Evolutionary conservation across 805 yeast species (phyloP).

Genomic region (Sugiyamaella americana): DNA sequence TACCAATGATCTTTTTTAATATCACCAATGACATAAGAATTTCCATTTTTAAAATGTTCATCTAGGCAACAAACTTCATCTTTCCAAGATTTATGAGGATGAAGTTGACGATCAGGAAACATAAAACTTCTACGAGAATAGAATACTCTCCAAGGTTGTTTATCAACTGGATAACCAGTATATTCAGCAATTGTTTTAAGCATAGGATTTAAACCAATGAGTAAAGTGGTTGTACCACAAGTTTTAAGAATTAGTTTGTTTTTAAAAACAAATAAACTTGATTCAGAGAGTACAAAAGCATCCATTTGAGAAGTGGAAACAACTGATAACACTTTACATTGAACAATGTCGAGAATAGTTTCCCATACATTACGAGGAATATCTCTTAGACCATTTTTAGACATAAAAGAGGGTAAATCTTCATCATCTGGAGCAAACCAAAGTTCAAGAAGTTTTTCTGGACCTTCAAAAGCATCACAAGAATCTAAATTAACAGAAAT

Average conservation of each 20-base stretch:
- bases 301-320: slow-evolving; percentile 61
- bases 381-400: slow-evolving; percentile 44
- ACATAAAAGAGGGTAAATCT: slow-evolving; percentile 35
- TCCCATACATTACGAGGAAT: slow-evolving; percentile 68
- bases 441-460: slow-evolving; percentile 85
- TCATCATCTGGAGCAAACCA: slow-evolving; percentile 65
- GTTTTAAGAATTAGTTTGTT: slow-evolving; percentile 85
- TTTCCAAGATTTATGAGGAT: slow-evolving; percentile 79
- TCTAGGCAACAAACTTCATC: slow-evolving; percentile 70
- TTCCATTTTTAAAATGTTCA: slow-evolving; percentile 53
- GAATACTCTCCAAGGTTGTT: slow-evolving; percentile 58
- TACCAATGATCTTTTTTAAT: slow-evolving; percentile 86
- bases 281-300: slow-evolving; percentile 82
- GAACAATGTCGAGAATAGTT: slow-evolving; percentile 67
- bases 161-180: slow-evolving; percentile 36
- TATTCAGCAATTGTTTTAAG: slow-evolving; percentile 44
- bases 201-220: slow-evolving; percentile 64
- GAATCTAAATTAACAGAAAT: slow-evolving; percentile 77
- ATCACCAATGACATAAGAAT: slow-evolving; percentile 74
- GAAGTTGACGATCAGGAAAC: slow-evolving; percentile 81
- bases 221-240: slow-evolving; percentile 92
- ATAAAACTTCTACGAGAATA: slow-evolving; percentile 88
- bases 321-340: slow-evolving; percentile 81
- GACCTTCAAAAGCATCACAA: slow-evolving; percentile 92
- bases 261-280: slow-evolving; percentile 81